These are phyloP conservation scores for Scheffersomyces insectosa DNA, from an alignment of 1,139 yeast genomes.

Conservation along the genomic window DNA sequence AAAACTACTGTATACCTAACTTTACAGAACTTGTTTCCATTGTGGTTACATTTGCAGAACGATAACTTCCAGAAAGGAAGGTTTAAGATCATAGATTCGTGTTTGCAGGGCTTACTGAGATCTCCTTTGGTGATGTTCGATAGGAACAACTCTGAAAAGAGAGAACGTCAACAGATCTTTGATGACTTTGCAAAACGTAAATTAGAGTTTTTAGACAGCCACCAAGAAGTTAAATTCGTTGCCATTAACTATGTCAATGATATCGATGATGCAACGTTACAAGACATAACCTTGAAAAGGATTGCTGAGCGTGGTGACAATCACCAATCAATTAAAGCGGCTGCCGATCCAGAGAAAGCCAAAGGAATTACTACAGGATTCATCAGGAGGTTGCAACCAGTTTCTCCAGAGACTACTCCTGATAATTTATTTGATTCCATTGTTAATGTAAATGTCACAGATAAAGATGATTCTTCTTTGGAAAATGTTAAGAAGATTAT, in stretches of 20 bases:
- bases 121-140: constrained; percentile 68
- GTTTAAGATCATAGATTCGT: constrained; percentile 51
- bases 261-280: constrained; percentile 27
- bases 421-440: constrained; percentile 68
- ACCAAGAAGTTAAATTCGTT: constrained; percentile 46
- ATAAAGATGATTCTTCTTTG: constrained; percentile 48
- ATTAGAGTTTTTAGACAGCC: constrained; percentile 35
- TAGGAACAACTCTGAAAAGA: constrained; percentile 73
- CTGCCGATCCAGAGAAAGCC: constrained; percentile 46
- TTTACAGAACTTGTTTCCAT: constrained; percentile 53
- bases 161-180: constrained; percentile 71
- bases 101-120: constrained; percentile 30
- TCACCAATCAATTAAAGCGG: constrained; percentile 78
- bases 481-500: constrained; percentile 52
- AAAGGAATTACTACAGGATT: constrained; percentile 71
- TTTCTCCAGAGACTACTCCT: constrained; percentile 49
- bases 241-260: constrained; percentile 68
- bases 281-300: constrained; percentile 59
- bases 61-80: constrained; percentile 65
- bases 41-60: constrained; percentile 82
- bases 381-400: constrained; percentile 64
- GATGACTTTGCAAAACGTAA: constrained; percentile 47
- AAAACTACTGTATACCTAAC: constrained; percentile 82
- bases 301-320: constrained; percentile 77
- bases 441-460: constrained; percentile 51